phyloP scores from a whole-genome alignment of 225 moss, liverwort and hornwort genomes.

The Rhytidiadelphus loreus region DNA sequence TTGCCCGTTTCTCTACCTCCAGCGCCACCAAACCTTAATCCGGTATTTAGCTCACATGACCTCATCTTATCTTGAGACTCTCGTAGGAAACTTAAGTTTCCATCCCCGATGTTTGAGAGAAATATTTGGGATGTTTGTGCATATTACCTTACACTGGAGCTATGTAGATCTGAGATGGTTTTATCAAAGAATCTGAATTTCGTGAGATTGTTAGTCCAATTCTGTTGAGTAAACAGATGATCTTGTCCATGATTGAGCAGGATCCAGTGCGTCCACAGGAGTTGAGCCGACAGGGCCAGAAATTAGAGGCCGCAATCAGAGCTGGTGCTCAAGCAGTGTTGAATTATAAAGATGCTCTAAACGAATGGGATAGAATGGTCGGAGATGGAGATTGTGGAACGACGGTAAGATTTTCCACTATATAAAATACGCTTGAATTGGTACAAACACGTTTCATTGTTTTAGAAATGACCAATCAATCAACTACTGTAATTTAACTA shows the following conservation, averaged over 20 bases:
- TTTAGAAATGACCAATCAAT: neutral
- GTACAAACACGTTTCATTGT: neutral
- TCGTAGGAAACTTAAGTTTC: neutral
- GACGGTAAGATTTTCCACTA: slow-evolving; percentile 42
- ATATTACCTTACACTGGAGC: neutral
- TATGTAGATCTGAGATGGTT: neutral
- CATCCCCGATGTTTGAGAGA: neutral
- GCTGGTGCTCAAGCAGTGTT: slow-evolving; percentile 78
- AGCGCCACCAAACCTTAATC: slow-evolving; percentile 37
- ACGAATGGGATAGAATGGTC: slow-evolving; percentile 75
- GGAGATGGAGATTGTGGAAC: slow-evolving; percentile 99
- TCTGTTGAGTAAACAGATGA: neutral
- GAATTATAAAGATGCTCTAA: slow-evolving; percentile 49
- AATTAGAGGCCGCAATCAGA: slow-evolving; percentile 72
- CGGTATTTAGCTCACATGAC: slow-evolving; percentile 40
- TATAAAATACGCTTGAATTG: neutral
- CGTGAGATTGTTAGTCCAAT: neutral
- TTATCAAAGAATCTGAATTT: neutral
- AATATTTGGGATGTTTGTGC: neutral
- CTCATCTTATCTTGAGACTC: neutral
- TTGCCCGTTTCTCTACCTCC: slow-evolving; percentile 73
- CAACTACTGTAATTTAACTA: neutral
- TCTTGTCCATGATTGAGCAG: slow-evolving; percentile 24
- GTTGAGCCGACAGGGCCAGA: slow-evolving; percentile 59
- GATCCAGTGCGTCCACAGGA: slow-evolving; percentile 71